A percentile compares a stretch with the other conserved stretches of the same genome.
phyloP scores from a whole-genome alignment of 1,284 basidiomycete species.

The Ustilago tritici region DNA sequence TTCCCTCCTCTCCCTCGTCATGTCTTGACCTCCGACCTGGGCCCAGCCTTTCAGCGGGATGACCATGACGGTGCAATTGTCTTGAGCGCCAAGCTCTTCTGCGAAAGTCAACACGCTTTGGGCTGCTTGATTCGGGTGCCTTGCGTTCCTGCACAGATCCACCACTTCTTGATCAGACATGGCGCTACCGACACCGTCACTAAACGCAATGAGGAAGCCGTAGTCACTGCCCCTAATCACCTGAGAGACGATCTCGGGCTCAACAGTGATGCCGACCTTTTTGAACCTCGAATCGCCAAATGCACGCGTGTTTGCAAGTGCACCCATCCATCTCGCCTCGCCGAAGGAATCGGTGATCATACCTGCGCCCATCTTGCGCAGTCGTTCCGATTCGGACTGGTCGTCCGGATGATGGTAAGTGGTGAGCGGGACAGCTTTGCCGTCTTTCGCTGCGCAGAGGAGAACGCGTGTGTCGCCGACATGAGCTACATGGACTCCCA shows the following conservation, averaged over 20 bases:
- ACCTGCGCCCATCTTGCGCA: slow-evolving; percentile 87
- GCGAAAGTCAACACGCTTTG: slow-evolving; percentile 85
- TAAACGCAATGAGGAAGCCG: slow-evolving; percentile 62
- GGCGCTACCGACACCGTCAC: slow-evolving; percentile 88
- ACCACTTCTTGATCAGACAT: slow-evolving; percentile 94
- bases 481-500: slow-evolving; percentile 82
- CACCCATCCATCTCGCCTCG: slow-evolving; percentile 96
- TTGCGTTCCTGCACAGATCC: slow-evolving; percentile 82
- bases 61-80: slow-evolving; percentile 93
- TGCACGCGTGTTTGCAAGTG: slow-evolving; percentile 91
- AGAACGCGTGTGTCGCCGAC: slow-evolving; percentile 86
- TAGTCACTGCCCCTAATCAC: slow-evolving; percentile 74
- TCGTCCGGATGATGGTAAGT: slow-evolving; percentile 86
- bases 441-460: slow-evolving; percentile 80
- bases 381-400: slow-evolving; percentile 82
- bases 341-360: slow-evolving; percentile 95
- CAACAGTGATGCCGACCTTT: slow-evolving; percentile 79
- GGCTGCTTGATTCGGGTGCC: slow-evolving; percentile 83
- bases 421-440: slow-evolving; percentile 78
- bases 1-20: slow-evolving; percentile 74
- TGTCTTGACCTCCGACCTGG: slow-evolving; percentile 80
- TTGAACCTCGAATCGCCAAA: slow-evolving; percentile 93
- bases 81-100: slow-evolving; percentile 85
- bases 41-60: slow-evolving; percentile 94
- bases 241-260: slow-evolving; percentile 88